Base-by-base conservation (phyloP, 352 stramenopile species). In the Globisporangium mamillatum region DNA sequence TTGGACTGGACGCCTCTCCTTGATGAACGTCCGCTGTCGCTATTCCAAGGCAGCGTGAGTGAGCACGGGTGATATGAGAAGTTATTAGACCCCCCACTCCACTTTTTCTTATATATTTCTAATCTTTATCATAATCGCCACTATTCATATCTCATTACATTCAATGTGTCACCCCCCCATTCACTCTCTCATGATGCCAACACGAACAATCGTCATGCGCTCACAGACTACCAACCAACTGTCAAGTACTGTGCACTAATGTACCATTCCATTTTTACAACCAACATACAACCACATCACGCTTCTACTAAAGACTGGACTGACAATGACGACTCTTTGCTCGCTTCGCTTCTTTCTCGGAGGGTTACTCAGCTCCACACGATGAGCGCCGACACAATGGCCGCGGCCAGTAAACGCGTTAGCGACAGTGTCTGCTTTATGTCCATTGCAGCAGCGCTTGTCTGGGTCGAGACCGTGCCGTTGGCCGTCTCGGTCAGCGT, bases 21-120 rank as follows among this genome's bases (percentile, higher is more conserved):
- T 79, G 73, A 79, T 79, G 73, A 79, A 79, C 73, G 70, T 77
- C 70, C 70, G 70, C 63, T 77, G 70, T 77, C 68, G 67, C 70
- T 75, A 76, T 79, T 79, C 67, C 66, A 79, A 79, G 73, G 73
- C 70, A 79, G 73, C 70, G 73, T 78, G 70, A 79, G 73, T 79
- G 73, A 70, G 63, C 59, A 72, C 22, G 73, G 71, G 73, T 73
- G 73, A 73, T 79, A 79, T 77, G 73, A 77, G 61, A 66, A 66
- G 61, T 66, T 66, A 66, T 66, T 66, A 27, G 56, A 16, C 41
- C 25, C 58, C 34, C 29, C 8, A 7, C 3, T 32, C 4, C 29
- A 32, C 29, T 32, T 32, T 10, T 16, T 63, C 29, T 24, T 24
- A 24, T 16, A 5, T 63, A 34, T 63, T 36, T 14, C 10, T 24